These are phyloP conservation scores for Brachypodium distachyon DNA, from an alignment of 202 grass and related monocot genomes.

Conservation along the genomic window DNA sequence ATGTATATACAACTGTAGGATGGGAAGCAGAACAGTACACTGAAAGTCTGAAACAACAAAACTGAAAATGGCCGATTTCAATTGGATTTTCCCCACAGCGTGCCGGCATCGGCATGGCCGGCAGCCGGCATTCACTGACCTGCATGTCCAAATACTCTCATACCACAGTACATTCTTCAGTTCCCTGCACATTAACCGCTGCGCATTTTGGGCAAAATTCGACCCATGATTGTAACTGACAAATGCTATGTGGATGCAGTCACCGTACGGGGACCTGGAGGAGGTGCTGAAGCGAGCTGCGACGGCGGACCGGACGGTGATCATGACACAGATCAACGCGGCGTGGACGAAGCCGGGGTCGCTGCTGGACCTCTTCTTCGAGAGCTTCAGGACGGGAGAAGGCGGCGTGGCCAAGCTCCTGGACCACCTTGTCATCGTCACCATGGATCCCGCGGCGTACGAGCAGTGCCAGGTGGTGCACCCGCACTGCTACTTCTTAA, in stretches of 20 bases:
- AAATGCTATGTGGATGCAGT: too few species aligned
- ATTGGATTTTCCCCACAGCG: too few species aligned
- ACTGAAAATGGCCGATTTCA: too few species aligned
- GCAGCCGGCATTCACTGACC: neutral
- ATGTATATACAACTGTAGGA: neutral
- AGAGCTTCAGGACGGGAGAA: slow-evolving; percentile 62
- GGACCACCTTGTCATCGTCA: slow-evolving; percentile 71
- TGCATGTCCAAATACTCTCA: neutral
- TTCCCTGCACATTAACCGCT: neutral
- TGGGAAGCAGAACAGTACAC: too few species aligned
- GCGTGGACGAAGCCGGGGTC: slow-evolving; percentile 62
- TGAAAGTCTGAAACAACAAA: too few species aligned
- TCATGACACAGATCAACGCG: slow-evolving; percentile 77
- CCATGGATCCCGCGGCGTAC: slow-evolving; percentile 75
- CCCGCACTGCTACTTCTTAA: slow-evolving; percentile 61
- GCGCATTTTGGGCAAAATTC: too few species aligned
- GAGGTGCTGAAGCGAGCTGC: slow-evolving; percentile 58
- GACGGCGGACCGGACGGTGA: slow-evolving; percentile 61
- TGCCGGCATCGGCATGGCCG: neutral
- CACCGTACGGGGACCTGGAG: slow-evolving; percentile 48
- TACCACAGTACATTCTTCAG: neutral
- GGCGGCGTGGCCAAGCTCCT: slow-evolving; percentile 43
- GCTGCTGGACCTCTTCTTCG: slow-evolving; percentile 83
- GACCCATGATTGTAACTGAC: too few species aligned
- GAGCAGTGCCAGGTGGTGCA: slow-evolving; percentile 48